These are phyloP conservation scores for Paraphaeosphaeria sporulosa DNA, from an alignment of 2,329 filamentous ascomycete species.

Conservation along the genomic window DNA sequence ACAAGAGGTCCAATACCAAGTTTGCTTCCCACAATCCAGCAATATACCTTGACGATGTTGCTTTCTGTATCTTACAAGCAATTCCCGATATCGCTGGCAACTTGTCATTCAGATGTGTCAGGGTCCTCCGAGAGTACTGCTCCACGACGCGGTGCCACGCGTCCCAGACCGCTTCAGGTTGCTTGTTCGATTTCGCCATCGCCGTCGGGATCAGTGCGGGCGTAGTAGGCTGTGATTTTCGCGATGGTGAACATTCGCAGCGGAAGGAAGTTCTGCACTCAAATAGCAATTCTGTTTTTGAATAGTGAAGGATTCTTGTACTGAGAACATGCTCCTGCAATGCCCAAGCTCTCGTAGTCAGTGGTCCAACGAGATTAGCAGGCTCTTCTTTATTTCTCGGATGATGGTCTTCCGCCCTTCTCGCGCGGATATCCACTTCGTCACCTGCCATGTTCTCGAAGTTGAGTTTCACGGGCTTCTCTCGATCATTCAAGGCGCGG, in stretches of 20 bases:
- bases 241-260: constrained; percentile 42
- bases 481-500: constrained; percentile 34
- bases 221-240: constrained; percentile 37
- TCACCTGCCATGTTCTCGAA: constrained; percentile 38
- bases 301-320: constrained; percentile 44
- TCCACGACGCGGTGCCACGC: constrained; percentile 45
- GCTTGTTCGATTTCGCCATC: constrained; percentile 31
- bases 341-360: constrained; percentile 41
- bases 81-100: constrained; percentile 46
- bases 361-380: constrained; percentile 34
- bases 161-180: constrained; percentile 27
- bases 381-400: constrained; percentile 31
- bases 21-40: constrained; percentile 44
- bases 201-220: constrained; percentile 44
- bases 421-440: constrained; percentile 33
- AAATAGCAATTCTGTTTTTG: constrained; percentile 42
- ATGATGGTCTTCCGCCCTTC: constrained; percentile 39
- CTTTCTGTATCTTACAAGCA: constrained; percentile 39
- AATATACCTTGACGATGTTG: constrained; percentile 40
- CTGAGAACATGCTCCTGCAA: constrained; percentile 45
- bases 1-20: constrained; percentile 41
- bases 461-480: constrained; percentile 33
- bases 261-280: constrained; percentile 43
- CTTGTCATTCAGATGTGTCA: constrained; percentile 40
- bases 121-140: constrained; percentile 35